Percentiles rank a stretch among this genome's conserved stretches.
Conservation (phyloP, 352 stramenopile genomes). For the Saprolegnia diclina region DNA sequence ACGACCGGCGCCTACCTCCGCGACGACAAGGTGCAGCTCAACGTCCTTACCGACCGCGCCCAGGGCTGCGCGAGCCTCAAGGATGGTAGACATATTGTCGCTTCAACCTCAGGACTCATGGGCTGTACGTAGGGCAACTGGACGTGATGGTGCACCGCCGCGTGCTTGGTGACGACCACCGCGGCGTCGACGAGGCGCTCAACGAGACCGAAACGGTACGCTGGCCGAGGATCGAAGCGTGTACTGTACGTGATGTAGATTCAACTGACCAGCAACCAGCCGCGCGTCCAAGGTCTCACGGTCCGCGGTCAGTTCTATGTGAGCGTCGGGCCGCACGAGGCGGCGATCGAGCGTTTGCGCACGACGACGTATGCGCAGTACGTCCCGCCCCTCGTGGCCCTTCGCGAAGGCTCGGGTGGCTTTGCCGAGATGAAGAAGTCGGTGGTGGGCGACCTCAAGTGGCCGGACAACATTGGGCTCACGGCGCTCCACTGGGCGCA, state of each 20-base stretch:
- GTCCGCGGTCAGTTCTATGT: constrained; percentile 65
- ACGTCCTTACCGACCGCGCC: constrained; percentile 88
- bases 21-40: constrained; percentile 75
- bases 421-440: constrained; percentile 31
- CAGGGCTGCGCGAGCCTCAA: constrained; percentile 89
- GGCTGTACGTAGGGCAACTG: constrained; percentile 49
- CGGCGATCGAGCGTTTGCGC: constrained; percentile 52
- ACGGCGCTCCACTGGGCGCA: constrained; percentile 83
- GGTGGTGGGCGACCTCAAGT: constrained; percentile 46
- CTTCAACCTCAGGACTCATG: background rate
- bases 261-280: constrained; percentile 50
- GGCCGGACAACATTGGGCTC: constrained; percentile 87
- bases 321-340: constrained; percentile 47
- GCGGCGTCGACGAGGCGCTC: constrained; percentile 89
- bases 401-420: constrained; percentile 35
- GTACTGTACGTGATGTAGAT: constrained; percentile 43
- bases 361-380: constrained; percentile 65
- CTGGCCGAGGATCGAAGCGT: constrained; percentile 41
- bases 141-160: constrained; percentile 98
- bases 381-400: constrained; percentile 55
- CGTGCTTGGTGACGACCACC: constrained; percentile 88
- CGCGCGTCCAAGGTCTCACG: constrained; percentile 52
- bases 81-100: constrained; percentile 39
- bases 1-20: constrained; percentile 92
- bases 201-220: constrained; percentile 88